phyloP scores from a whole-genome alignment of 108 stramenopile species.

The Pseudonitzschia delicatissima region DNA sequence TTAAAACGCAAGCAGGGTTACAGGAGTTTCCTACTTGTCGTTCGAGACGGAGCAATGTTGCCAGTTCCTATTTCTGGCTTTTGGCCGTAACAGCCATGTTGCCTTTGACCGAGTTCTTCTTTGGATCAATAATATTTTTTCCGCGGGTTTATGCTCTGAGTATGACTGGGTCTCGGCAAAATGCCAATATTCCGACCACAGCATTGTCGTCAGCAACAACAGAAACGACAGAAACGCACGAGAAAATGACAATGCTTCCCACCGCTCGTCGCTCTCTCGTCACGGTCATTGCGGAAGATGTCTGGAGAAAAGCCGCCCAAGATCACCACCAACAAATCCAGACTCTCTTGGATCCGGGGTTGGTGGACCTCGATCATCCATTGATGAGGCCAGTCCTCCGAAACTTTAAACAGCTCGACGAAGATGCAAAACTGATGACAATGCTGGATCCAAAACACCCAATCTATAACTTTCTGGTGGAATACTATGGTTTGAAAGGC shows the following conservation, averaged over 20 bases:
- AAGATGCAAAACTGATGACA: neutral
- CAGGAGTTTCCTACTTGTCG: too few relatives aligned
- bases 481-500: slow-evolving; percentile 82
- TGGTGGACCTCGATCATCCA: slow-evolving; percentile 32
- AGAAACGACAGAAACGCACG: neutral
- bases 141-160: too few relatives aligned
- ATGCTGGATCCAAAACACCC: slow-evolving; percentile 73
- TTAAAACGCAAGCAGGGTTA: too few relatives aligned
- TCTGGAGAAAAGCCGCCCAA: slow-evolving; percentile 41
- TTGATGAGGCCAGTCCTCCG: slow-evolving; percentile 7
- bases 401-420: neutral
- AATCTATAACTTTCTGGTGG: slow-evolving; percentile 83
- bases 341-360: slow-evolving; percentile 37
- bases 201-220: neutral
- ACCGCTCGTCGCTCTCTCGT: neutral
- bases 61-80: too few relatives aligned
- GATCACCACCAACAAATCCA: slow-evolving; percentile 33
- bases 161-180: neutral
- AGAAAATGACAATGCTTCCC: neutral
- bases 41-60: too few relatives aligned
- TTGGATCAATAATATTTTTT: too few relatives aligned
- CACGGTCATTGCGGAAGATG: slow-evolving; percentile 16
- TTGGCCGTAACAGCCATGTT: too few relatives aligned
- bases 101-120: too few relatives aligned
- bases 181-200: neutral